phyloP scores from a whole-genome alignment of 176 grass and related monocot genomes.

The Musa beccarii region DNA sequence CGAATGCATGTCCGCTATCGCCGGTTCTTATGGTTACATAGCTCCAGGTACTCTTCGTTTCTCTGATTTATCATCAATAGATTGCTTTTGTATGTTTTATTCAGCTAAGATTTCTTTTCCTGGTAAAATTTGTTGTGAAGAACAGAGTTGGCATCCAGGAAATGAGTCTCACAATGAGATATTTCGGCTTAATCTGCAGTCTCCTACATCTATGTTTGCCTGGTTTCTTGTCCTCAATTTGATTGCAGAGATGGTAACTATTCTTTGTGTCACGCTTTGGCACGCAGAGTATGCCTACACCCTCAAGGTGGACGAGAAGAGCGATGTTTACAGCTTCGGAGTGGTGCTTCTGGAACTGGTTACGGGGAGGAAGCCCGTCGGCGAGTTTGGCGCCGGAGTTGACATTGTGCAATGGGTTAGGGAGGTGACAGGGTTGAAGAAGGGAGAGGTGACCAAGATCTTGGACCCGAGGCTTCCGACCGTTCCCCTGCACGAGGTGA shows the following conservation, averaged over 20 bases:
- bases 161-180: too few relatives aligned
- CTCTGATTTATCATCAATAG: not conserved
- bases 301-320: constrained; percentile 94
- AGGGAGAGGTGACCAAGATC: constrained; percentile 61
- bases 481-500: constrained; percentile 60
- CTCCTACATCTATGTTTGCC: not conserved
- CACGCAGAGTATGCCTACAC: constrained; percentile 93
- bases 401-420: constrained; percentile 98
- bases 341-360: constrained; percentile 90
- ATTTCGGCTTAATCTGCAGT: not conserved
- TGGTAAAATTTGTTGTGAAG: too few relatives aligned
- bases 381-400: constrained; percentile 86
- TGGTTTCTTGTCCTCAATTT: not conserved
- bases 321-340: constrained; percentile 93
- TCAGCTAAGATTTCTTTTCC: too few relatives aligned
- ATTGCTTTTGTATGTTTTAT: not conserved
- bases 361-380: constrained; percentile 74
- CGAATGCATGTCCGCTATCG: constrained; percentile 96
- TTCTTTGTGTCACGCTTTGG: not conserved
- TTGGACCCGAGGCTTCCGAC: constrained; percentile 73
- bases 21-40: constrained; percentile 95
- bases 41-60: constrained; percentile 58
- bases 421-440: constrained; percentile 43
- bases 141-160: too few relatives aligned
- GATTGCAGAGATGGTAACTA: not conserved